Conservation (phyloP, 1,284 basidiomycete genomes). For the Abortiporus biennis region DNA sequence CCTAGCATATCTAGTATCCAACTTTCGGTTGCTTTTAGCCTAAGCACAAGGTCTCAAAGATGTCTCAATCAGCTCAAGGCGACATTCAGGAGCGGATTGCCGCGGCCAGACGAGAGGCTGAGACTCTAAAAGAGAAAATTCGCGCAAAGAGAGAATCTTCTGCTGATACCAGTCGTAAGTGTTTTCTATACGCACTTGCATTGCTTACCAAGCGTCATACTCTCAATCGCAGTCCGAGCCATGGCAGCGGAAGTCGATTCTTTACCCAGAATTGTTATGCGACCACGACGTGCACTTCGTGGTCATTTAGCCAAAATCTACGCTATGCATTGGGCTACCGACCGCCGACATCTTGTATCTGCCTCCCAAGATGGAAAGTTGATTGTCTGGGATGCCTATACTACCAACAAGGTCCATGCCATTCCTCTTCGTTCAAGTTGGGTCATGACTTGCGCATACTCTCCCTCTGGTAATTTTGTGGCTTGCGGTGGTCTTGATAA, state of each 20-base stretch:
- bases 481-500: constrained; percentile 99
- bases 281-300: constrained; percentile 88
- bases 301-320: constrained; percentile 99
- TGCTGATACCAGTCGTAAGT: constrained; percentile 92
- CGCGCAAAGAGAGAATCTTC: constrained; percentile 91
- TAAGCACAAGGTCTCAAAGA: no score
- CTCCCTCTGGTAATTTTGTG: constrained; percentile 94
- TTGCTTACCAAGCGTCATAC: constrained; percentile 5
- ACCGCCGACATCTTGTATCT: constrained; percentile 95
- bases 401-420: constrained; percentile 99
- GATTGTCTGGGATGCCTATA: constrained; percentile 99
- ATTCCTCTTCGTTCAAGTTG: constrained; percentile 96
- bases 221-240: constrained; percentile 63
- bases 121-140: constrained; percentile 97
- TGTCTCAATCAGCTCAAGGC: constrained; percentile 74
- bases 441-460: constrained; percentile 99
- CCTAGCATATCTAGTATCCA: no score
- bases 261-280: constrained; percentile 93
- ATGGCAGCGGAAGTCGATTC: constrained; percentile 97
- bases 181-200: constrained; percentile 1
- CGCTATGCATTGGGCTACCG: constrained; percentile 98
- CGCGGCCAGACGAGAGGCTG: constrained; percentile 92
- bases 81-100: constrained; percentile 95
- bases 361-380: constrained; percentile 99
- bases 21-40: no score